Evolutionary conservation across 2,329 filamentous ascomycete species (phyloP), one percentile per base, ranked within the genome.

Genomic region (Pseudocercospora macadamiae): DNA sequence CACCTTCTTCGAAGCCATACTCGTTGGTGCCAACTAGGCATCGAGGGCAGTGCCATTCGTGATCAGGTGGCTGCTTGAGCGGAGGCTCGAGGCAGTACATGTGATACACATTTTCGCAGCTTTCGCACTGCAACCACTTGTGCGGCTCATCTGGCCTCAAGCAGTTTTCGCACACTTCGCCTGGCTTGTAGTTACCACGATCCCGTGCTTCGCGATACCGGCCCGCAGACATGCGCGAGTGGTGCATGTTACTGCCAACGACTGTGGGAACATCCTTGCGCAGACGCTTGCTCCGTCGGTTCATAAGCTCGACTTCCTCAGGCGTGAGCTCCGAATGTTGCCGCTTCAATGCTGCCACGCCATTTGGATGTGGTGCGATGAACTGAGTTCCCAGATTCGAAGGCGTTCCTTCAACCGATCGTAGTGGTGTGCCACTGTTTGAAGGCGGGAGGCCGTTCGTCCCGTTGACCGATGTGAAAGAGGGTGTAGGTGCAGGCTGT

Each of bases 1-100:
- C 93, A 21, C 95, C 95, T 74, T 99, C 95, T 71, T 97, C 93
- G 62, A 99, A 99, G 0, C 95, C 95, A 69, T 96, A 99, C 65
- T 97, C 92, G 36, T 93, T 93, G 57, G 96, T 96, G 47, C 95
- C 95, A 21, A 99, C 95, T 23, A 99, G 84, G 73, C 95, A 99
- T 70, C 92, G 86, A 0, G 95, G 89, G 67, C 95, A 99, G 72
- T 97, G 93, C 95, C 95, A 99, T 70, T 97, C 95, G 54, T 87
- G 83, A 21, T 95, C 89, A 0, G 92, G 91, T 63, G 89, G 86
- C 64, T 89, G 86, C 67, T 88, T 89, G 42, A 96, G 78, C 1
- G 90, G 91, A 30, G 93, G 93, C 64, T 99, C 95, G 18, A 97
- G 83, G 70, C 95, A 99, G 60, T 86, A 83, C 67, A 89, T 90